These are phyloP conservation scores for Botryosphaeria dothidea DNA, from an alignment of 2,329 filamentous ascomycete species.

Conservation along the genomic window DNA sequence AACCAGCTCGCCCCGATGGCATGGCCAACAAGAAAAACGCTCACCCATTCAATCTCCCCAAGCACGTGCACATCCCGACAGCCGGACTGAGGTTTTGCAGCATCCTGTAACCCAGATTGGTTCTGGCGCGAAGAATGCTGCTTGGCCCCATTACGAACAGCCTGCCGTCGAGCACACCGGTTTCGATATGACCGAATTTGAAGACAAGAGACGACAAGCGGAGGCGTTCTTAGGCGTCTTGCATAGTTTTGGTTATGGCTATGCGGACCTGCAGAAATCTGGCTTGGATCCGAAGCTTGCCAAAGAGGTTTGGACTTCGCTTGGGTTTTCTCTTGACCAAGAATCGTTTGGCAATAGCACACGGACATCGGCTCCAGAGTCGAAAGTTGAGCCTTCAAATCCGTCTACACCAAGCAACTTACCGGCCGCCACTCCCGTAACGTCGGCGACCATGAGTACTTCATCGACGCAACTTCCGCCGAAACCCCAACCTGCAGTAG, in stretches of 20 bases:
- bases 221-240: constrained; percentile 40
- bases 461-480: not conserved
- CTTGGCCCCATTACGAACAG: not conserved
- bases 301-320: constrained; percentile 17
- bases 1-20: not conserved
- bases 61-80: not conserved
- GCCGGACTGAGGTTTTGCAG: not conserved
- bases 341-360: not conserved
- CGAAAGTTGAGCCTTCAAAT: not conserved
- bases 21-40: not conserved
- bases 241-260: constrained; percentile 69
- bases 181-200: not conserved
- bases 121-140: not conserved
- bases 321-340: constrained; percentile 3
- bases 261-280: constrained; percentile 65
- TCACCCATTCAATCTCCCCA: not conserved
- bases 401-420: constrained; percentile 27
- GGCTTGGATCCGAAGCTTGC: constrained; percentile 61
- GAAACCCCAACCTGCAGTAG: constrained; percentile 11
- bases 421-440: constrained; percentile 25
- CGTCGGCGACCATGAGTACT: not conserved
- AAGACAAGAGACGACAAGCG: constrained; percentile 27
- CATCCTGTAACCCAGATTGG: not conserved
- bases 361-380: not conserved
- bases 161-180: not conserved